Conservation (phyloP, 495 filamentous ascomycete species). For the Neurospora sp. region DNA sequence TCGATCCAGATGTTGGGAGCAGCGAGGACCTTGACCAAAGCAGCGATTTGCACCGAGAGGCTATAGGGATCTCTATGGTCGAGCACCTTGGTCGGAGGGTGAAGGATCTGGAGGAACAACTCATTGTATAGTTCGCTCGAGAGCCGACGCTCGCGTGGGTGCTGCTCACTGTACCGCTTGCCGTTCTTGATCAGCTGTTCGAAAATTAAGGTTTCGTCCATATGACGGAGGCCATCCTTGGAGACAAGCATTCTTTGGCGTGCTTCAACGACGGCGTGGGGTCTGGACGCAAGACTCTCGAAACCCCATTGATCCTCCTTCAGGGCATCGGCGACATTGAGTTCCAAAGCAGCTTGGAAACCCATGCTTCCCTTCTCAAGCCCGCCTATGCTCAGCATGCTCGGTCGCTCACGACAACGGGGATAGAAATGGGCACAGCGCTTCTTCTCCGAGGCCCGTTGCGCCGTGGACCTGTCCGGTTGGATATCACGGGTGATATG, state of each 20-base stretch:
- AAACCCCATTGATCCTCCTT: conserved; percentile 43
- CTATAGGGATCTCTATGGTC: conserved; percentile 50
- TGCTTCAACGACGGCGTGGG: conserved; percentile 32
- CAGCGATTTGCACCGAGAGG: conserved; percentile 47
- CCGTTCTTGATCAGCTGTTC: conserved; percentile 41
- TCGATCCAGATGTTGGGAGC: conserved; percentile 59
- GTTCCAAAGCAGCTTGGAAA: conserved; percentile 63
- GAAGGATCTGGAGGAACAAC: conserved; percentile 47
- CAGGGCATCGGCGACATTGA: conserved; percentile 53
- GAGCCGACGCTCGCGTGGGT: conserved; percentile 25
- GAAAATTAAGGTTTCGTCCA: conserved; percentile 42
- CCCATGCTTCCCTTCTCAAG: conserved; percentile 65
- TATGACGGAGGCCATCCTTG: conserved; percentile 39
- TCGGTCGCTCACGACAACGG: conserved; percentile 51
- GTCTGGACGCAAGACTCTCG: conserved; percentile 31
- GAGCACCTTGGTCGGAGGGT: conserved; percentile 46
- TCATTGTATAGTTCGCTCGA: conserved; percentile 48
- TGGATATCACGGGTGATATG: conserved; percentile 37
- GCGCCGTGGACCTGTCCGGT: conserved; percentile 28
- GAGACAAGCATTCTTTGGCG: conserved; percentile 39
- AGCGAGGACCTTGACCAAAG: conserved; percentile 45
- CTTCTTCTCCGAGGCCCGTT: conserved; percentile 25
- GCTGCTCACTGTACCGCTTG: conserved; percentile 32
- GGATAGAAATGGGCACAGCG: conserved; percentile 47
- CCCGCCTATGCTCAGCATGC: conserved; percentile 66